Base-by-base conservation (phyloP, 2,329 filamentous ascomycete genomes). In the Cryoendolithus antarcticus region DNA sequence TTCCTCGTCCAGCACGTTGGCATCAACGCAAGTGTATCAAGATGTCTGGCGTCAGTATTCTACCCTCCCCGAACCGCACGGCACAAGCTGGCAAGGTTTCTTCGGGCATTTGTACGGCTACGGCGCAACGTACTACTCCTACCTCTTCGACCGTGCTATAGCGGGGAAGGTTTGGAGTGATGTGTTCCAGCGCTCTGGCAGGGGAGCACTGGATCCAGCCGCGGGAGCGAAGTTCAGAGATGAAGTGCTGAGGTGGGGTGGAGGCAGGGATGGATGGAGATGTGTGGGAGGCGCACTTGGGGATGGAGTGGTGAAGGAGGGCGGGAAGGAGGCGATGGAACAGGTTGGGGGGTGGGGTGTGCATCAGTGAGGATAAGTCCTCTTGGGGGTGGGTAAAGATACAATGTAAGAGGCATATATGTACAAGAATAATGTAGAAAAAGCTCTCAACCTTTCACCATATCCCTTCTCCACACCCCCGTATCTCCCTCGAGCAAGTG, bases 61-160 rank as follows among this genome's bases (percentile, higher is more conserved):
- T 29, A 74, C 73, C 38, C 69, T 86, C 2, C 70, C 73, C 0
- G 88, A 93, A 47, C 85, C 88, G 0, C 63, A 70, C 1, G 77
- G 75, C 29, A 88, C 85, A 11, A 76, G 71, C 40, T 95, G 88
- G 86, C 91, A 96, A 59, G 91, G 93, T 5, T 96, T 95, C 63
- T 98, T 98, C 54, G 86, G 88, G 0, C 91, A 98, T 60, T 63
- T 98, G 35, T 91, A 86, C 59, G 88, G 86, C 30, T 98, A 98
- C 59, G 91, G 93, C 9, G 88, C 85, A 38, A 93, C 86, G 4
- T 98, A 98, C 61, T 98, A 98, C 62, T 88, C 84, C 54, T 98
- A 98, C 60, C 75, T 98, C 4, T 96, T 98, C 56, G 91, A 98
- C 60, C 75, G 86, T 13, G 89, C 91, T 1, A 82, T 98, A 46